These are phyloP conservation scores for Stellera chamaejasme DNA, from an alignment of 345 rosid species.

Conservation along the genomic window DNA sequence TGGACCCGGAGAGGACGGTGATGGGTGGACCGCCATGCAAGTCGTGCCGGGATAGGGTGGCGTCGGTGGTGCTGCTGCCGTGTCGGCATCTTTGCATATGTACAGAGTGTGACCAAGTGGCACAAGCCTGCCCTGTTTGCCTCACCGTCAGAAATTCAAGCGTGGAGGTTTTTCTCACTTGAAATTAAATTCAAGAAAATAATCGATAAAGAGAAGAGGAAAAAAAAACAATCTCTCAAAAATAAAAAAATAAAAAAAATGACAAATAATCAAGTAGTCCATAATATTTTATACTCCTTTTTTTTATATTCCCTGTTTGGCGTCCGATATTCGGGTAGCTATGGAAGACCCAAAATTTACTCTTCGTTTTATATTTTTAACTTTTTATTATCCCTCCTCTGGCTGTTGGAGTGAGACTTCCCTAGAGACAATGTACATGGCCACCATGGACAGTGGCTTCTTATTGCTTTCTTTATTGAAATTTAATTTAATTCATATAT, in stretches of 20 bases:
- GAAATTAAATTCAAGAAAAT: constrained; percentile 1
- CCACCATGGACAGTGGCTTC: constrained; percentile 31
- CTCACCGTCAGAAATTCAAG: constrained; percentile 48
- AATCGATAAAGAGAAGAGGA: neutral
- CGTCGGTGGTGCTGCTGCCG: constrained; percentile 77
- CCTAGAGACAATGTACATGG: constrained; percentile 40
- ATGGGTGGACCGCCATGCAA: constrained; percentile 45
- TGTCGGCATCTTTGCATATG: constrained; percentile 87
- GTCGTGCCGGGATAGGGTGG: constrained; percentile 44
- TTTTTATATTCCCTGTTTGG: constrained; percentile 5
- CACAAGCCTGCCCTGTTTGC: constrained; percentile 74
- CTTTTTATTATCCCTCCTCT: constrained; percentile 7
- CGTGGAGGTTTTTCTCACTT: constrained; percentile 67
- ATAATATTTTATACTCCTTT: neutral
- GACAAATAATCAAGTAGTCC: constrained; percentile 8
- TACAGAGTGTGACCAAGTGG: constrained; percentile 55
- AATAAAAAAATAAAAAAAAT: constrained; percentile 2
- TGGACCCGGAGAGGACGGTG: constrained; percentile 59
- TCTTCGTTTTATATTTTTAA: neutral
- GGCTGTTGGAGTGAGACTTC: constrained; percentile 4
- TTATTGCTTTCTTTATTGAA: neutral
- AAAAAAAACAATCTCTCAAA: neutral
- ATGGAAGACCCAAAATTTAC: constrained; percentile 10
- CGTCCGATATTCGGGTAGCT: constrained; percentile 11
- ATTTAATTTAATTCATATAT: constrained; percentile 26